Evolutionary conservation across 2,329 filamentous ascomycete species (phyloP), one percentile per base, ranked within the genome.

Genomic region (Penicillium oxalicum): DNA sequence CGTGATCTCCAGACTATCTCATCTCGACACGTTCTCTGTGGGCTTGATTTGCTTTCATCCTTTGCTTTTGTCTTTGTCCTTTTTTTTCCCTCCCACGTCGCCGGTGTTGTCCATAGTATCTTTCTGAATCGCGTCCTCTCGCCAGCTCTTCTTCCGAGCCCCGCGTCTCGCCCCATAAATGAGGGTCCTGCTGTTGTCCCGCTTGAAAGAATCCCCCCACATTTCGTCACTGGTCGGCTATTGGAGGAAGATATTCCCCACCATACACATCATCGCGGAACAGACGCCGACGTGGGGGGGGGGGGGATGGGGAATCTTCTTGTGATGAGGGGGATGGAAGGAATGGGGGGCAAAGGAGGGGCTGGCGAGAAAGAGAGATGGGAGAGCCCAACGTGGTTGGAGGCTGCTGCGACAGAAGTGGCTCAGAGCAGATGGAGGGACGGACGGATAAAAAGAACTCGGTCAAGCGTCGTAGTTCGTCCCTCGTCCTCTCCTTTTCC

Each of bases 241-340:
- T 60, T 60, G 57, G 58, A 53, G 58, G 58, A 54, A 53, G 28
- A 2, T 0, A 18, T 48, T 58, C 47, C 44, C 57, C 58, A 45
- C 50, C 55, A 59, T 51, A 50, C 48, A 58, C 26, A 43, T 42
- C 9, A 40, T 42, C 40, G 58, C 55, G 54, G 56, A 44, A 29
- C 44, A 58, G 51, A 48, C 38, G 44, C 56, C 56, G 55, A 60
- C 57, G 52, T 60, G 57, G 57, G 58, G 58, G 52, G 52, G 57
- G 57, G 58, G 58, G 52, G 52, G 13, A 32, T 18, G 18, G 18
- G 18, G 29, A 32, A 32, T 8, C 29, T 3, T 8, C 29, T 32
- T 32, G 29, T 32, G 8, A 8, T 7, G 29, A 32, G 8, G 11
- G 29, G 8, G 11, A 11, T 13, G 29, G 27, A 32, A 18, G 36